Evolutionary conservation across 2,329 filamentous ascomycete species (phyloP).

Genomic region (Monilinia fructicola): DNA sequence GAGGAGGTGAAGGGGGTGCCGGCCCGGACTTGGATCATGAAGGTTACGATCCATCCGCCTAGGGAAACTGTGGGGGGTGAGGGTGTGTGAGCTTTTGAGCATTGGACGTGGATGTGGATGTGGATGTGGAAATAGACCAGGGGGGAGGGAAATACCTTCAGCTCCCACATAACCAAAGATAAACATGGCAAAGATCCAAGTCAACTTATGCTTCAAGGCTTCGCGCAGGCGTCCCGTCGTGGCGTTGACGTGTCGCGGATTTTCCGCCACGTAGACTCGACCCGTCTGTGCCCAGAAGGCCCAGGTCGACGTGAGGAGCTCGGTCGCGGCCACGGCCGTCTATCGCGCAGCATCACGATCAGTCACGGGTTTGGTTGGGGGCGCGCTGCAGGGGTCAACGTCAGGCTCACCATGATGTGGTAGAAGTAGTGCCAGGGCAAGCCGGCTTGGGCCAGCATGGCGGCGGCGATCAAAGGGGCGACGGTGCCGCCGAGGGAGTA

Average conservation of each 20-base stretch:
- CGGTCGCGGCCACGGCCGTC: conserved; percentile 56
- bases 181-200: conserved; percentile 72
- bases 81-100: too few relatives aligned
- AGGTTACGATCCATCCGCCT: conserved; percentile 79
- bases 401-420: conserved; percentile 64
- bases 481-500: conserved; percentile 73
- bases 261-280: conserved; percentile 52
- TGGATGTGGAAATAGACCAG: too few relatives aligned
- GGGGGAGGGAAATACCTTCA: conserved; percentile 46
- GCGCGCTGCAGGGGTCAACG: background rate
- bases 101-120: too few relatives aligned
- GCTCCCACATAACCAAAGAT: conserved; percentile 76
- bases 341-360: conserved; percentile 30
- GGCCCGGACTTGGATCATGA: conserved; percentile 79
- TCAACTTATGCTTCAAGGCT: conserved; percentile 47
- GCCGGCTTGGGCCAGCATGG: conserved; percentile 61
- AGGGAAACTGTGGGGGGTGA: conserved; percentile 53
- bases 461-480: conserved; percentile 47
- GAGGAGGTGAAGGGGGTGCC: conserved; percentile 71
- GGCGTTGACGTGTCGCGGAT: conserved; percentile 46
- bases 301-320: conserved; percentile 51
- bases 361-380: too few relatives aligned
- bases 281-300: conserved; percentile 66
- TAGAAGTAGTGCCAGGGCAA: conserved; percentile 73
- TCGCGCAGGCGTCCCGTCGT: conserved; percentile 33